Evolutionary conservation across 805 yeast species (phyloP), one percentile per base, ranked within the genome.

Genomic region (Candida silvicultrix): DNA sequence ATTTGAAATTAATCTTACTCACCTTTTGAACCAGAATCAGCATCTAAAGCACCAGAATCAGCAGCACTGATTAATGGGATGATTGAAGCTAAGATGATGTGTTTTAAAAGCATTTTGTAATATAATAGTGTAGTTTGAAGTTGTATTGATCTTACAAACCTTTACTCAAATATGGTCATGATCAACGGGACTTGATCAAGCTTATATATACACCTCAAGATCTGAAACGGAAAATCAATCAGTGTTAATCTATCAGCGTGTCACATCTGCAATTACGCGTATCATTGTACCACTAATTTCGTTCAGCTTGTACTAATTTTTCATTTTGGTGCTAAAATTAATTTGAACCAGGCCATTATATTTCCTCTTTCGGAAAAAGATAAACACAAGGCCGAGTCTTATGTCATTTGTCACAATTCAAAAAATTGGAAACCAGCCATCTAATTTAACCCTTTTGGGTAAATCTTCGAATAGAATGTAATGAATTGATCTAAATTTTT

Each of bases 71-170:
- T 25, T 14, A 40, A 19, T 8, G 54, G 48, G 5, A 47, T 35
- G 20, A 48, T n/a, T 19, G 47, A 28, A n/a, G 51, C 6, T 12
- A 45, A 41, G 25, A 49, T 25, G 34, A 50, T 46, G 22, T 48
- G 41, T 36, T 49, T 47, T 48, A 49, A 46, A 19, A 47, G 49
- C 55, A 52, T 52, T 34, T 34, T 45, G 25, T 23, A 38, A 47
- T 25, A 35, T 18, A 35, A 11, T 36, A 19, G 23, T 36, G 16
- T 20, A 11, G 4, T n/a, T 37, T 14, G 4, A n/a, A n/a, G 18
- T 20, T 20, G 39, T 23, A 5, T 23, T 23, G 9, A 23, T 23
- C 25, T 9, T 9, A 23, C 9, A 23, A 23, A 23, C 25, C 25
- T 6, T 23, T 9, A 23, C 25, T 23, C 25, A 9, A n/a, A n/a